Evolutionary conservation across 495 filamentous ascomycete species (phyloP).

Genomic region (Podospora conica): DNA sequence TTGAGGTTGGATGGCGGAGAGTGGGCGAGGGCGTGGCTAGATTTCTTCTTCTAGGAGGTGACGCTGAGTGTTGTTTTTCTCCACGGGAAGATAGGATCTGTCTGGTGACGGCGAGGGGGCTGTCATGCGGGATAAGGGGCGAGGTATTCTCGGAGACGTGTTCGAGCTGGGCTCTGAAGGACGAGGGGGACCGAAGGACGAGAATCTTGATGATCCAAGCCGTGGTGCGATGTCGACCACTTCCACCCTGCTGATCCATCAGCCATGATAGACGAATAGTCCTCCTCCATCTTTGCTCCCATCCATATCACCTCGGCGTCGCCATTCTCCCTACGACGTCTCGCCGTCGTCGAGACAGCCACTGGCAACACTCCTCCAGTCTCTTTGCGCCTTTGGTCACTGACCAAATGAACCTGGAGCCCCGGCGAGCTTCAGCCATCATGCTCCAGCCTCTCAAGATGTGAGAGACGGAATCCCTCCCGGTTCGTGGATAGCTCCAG

Average conservation of each 20-base stretch:
- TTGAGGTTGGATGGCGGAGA: conserved; percentile 1
- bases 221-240: not conserved
- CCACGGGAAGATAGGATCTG: not conserved
- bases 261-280: not conserved
- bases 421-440: not conserved
- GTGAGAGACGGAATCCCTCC: not conserved
- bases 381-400: not conserved
- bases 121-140: not conserved
- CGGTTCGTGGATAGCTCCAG: not conserved
- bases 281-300: not conserved
- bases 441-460: not conserved
- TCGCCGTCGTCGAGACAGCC: not conserved
- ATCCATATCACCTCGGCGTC: not conserved
- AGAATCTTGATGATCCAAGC: conserved; percentile 2
- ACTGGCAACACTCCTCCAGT: not conserved
- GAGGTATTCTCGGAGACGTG: not conserved
- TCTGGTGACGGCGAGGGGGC: not conserved
- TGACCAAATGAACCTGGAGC: not conserved
- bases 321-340: not conserved
- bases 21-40: not conserved
- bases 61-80: not conserved
- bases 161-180: not conserved
- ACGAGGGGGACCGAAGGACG: conserved; percentile 1
- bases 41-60: not conserved
- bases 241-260: not conserved